A percentile compares a stretch with the other conserved stretches of the same genome.
phyloP scores from a whole-genome alignment of 176 grass and related monocot species.

The Tuctoria greenei region DNA sequence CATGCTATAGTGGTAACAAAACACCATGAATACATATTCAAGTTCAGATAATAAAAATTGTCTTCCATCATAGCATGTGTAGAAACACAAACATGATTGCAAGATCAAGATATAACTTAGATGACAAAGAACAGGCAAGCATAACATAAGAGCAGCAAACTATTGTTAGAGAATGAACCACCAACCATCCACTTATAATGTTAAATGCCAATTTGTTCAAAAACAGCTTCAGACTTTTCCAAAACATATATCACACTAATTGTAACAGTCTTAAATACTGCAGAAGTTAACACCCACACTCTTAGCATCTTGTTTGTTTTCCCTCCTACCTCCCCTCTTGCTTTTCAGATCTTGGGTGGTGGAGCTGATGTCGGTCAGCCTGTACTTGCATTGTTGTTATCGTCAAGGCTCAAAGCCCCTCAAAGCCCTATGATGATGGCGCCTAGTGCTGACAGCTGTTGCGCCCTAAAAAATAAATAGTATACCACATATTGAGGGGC shows the following conservation, averaged over 20 bases:
- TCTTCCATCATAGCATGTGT: not conserved
- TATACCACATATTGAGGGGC: not conserved
- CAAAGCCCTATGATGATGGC: not conserved
- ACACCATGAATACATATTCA: not conserved
- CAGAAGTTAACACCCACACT: not conserved
- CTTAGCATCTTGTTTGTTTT: not conserved
- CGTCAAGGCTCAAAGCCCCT: not conserved
- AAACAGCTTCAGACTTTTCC: not conserved
- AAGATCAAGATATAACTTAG: constrained; percentile 11
- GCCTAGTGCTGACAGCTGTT: not conserved
- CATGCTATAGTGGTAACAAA: not conserved
- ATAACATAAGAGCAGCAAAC: constrained; percentile 14
- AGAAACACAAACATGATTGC: not conserved
- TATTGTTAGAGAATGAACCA: not conserved
- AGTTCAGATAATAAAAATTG: not conserved
- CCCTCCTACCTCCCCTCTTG: not conserved
- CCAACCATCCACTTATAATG: constrained; percentile 7
- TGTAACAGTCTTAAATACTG: constrained; percentile 1
- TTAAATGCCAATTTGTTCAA: not conserved
- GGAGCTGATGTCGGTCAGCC: not conserved
- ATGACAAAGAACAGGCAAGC: not conserved
- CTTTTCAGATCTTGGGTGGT: not conserved
- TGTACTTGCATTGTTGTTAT: not conserved
- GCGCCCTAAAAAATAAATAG: not conserved
- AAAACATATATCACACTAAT: not conserved